Base-by-base conservation (phyloP, 352 stramenopile genomes). In the Phytopythium montanum region DNA sequence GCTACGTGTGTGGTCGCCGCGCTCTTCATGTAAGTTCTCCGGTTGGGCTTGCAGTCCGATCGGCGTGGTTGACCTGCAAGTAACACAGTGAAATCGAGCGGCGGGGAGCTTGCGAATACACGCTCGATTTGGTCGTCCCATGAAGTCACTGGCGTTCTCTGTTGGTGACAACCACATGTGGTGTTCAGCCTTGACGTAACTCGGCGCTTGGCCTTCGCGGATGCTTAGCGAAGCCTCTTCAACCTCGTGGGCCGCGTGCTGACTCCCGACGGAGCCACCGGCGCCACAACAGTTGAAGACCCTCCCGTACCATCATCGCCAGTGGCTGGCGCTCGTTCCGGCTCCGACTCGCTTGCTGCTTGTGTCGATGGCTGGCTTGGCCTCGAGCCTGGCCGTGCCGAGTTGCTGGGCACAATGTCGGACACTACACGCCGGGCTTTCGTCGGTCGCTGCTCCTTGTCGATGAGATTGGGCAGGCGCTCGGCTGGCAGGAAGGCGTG, bases 381-480 rank as follows among this genome's bases (percentile, higher is more conserved):
- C 39, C 56, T 65, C 2, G 60, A 29, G 38, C 63, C 46, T 36
- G 36, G 29, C 14, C 59, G 57, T 16, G 61, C 55, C 9, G 59
- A 65, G 23, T 69, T 73, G 50, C 59, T 72, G 26, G 65, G 67
- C 19, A 46, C 39, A 46, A 60, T 49, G 44, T 14, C 57, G 45
- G 21, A 14, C 8, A 60, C 68, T 64, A 75, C 63, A 29, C 68
- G 65, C 60, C 72, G 57, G 29, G 60, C 68, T 50, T 76, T 76
- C 14, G 66, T 25, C n/a, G 65, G 60, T 33, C 60, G 56, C 45
- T 60, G 48, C 18, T 44, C 52, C 21, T 61, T 57, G 45, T 75
- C 65, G n/a, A 75, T 76, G 16, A 75, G 59, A 9, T 62, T 69
- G 19, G 69, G 61, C 3, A 76, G 56, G 13, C 57, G 63, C 28